Conservation (phyloP, 1,139 yeast species). For the Diutina ranongensis region DNA sequence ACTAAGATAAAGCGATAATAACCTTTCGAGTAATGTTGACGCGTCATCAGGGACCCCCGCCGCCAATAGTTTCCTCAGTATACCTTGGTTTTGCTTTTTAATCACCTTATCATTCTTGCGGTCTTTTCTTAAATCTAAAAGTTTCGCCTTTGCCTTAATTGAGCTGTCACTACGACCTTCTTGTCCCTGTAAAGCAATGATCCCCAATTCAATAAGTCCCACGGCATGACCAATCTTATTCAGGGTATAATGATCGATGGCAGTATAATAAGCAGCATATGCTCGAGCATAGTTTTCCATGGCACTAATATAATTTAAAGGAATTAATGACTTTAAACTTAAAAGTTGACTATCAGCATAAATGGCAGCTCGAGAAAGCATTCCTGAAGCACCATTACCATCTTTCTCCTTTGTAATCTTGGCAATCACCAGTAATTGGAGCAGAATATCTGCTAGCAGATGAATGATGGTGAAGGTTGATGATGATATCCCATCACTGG, state of each 20-base stretch:
- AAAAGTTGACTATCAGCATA: not conserved
- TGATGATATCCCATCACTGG: not conserved
- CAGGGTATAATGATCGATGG: conserved; percentile 32
- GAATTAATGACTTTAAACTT: too few relatives aligned
- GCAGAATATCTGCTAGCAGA: not conserved
- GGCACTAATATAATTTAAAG: conserved; percentile 18
- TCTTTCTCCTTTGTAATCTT: not conserved
- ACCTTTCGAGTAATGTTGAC: conserved; percentile 26
- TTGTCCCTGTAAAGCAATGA: conserved; percentile 30
- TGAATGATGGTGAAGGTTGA: not conserved
- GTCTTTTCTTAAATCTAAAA: conserved; percentile 15
- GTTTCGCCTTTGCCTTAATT: conserved; percentile 10
- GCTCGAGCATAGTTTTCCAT: conserved; percentile 27
- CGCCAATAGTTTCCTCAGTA: conserved; percentile 16
- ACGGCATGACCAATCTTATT: conserved; percentile 30
- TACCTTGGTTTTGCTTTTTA: conserved; percentile 24
- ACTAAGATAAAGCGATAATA: conserved; percentile 26
- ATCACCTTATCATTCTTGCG: conserved; percentile 23
- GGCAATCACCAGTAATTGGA: not conserved
- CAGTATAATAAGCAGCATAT: conserved; percentile 31
- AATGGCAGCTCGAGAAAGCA: not conserved
- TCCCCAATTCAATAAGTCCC: conserved; percentile 28
- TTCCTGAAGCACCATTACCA: not conserved
- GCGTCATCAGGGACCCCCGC: conserved; percentile 30
- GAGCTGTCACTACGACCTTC: too few relatives aligned